Percentiles rank a stretch among this genome's conserved stretches.
These are phyloP conservation scores for Neurospora terricola DNA, from an alignment of 495 filamentous ascomycete genomes.

Conservation along the genomic window DNA sequence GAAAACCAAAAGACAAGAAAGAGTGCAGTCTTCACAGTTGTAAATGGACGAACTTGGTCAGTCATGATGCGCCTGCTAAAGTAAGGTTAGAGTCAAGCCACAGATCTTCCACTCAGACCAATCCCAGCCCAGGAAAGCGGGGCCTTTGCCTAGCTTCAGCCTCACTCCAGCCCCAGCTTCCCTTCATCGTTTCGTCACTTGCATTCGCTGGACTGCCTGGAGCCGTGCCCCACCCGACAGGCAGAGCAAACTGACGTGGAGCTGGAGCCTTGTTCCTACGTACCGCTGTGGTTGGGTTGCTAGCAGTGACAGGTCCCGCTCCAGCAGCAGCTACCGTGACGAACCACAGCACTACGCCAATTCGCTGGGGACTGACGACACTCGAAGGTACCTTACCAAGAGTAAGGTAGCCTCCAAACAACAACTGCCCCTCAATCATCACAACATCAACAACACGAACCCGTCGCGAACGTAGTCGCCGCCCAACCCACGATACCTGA, in stretches of 20 bases:
- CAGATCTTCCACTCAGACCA: neutral
- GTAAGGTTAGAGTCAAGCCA: neutral
- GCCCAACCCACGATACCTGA: neutral
- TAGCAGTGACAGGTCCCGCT: neutral
- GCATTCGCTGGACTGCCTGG: neutral
- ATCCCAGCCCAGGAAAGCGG: neutral
- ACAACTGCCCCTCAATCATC: neutral
- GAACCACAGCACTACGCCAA: conserved; percentile 4
- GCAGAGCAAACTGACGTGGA: conserved; percentile 17
- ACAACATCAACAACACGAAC: neutral
- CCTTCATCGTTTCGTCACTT: neutral
- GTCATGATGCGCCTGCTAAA: neutral
- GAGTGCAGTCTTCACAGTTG: neutral
- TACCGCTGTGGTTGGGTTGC: neutral
- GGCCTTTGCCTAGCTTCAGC: conserved; percentile 1
- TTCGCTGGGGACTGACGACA: neutral
- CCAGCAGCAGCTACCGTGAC: neutral
- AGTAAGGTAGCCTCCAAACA: neutral
- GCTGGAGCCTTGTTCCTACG: conserved; percentile 2
- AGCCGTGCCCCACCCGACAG: conserved; percentile 2
- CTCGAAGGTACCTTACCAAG: neutral
- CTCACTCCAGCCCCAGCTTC: conserved; percentile 1
- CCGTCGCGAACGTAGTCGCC: neutral
- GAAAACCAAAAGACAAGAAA: neutral
- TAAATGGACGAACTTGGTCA: neutral